Conservation (phyloP, 129 eudicot species). For the Flaveria sonorensis region DNA sequence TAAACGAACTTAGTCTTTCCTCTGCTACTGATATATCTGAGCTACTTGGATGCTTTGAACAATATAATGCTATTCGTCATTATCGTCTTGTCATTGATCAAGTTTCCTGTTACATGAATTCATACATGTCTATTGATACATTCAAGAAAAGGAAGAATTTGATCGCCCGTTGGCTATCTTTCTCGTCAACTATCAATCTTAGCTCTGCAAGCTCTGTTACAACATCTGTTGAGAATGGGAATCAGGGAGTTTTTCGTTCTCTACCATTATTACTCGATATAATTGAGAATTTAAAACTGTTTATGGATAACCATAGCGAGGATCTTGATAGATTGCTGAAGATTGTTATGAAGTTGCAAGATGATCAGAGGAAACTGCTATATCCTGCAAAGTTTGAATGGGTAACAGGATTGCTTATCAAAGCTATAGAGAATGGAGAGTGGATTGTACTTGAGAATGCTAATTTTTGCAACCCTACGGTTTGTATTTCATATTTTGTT, state of each 20-base stretch:
- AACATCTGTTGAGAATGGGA: conserved; percentile 40
- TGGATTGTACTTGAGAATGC: conserved; percentile 98
- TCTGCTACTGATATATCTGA: conserved; percentile 94
- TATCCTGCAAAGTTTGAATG: conserved; percentile 92
- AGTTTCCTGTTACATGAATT: conserved; percentile 68
- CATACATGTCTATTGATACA: conserved; percentile 50
- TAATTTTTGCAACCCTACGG: conserved; percentile 99
- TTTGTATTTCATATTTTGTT: conserved; percentile 35
- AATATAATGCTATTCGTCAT: conserved; percentile 81
- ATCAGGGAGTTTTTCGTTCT: conserved; percentile 36
- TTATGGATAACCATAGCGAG: conserved; percentile 38
- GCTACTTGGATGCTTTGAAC: conserved; percentile 95
- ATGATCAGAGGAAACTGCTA: conserved; percentile 37
- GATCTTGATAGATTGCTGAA: conserved; percentile 56
- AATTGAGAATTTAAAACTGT: conserved; percentile 49
- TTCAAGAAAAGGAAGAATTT: conserved; percentile 46
- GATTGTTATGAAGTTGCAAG: conserved; percentile 56
- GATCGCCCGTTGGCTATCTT: conserved; percentile 56
- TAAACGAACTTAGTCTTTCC: conserved; percentile 86
- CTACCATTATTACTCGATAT: conserved; percentile 54
- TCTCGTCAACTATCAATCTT: conserved; percentile 49
- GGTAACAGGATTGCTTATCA: conserved; percentile 77
- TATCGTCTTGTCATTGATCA: conserved; percentile 60
- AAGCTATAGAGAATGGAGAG: conserved; percentile 94
- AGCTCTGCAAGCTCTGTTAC: conserved; percentile 38